Conservation (phyloP, 2,329 filamentous ascomycete species). For the Neoarthrinium moseri region DNA sequence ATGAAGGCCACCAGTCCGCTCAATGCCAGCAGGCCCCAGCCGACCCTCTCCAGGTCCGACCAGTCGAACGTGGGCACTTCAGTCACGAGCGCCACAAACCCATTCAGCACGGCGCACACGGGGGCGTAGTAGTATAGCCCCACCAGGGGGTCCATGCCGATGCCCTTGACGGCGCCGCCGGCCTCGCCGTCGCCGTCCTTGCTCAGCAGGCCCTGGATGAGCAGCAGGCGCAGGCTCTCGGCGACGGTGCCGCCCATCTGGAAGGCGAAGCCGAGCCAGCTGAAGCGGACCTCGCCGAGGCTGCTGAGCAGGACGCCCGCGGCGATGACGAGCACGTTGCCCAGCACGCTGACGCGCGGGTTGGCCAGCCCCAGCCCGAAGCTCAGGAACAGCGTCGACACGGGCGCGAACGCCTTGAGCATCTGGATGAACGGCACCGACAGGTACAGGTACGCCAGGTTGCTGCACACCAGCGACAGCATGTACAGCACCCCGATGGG, state of each 20-base stretch:
- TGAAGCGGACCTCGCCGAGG: slow-evolving; percentile 66
- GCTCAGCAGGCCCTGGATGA: slow-evolving; percentile 77
- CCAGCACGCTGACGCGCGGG: slow-evolving; percentile 47
- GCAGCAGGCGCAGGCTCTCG: slow-evolving; percentile 76
- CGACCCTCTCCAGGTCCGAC: slow-evolving; percentile 63
- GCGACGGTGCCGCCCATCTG: slow-evolving; percentile 76
- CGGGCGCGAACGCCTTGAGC: slow-evolving; percentile 49
- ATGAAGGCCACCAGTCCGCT: slow-evolving; percentile 78
- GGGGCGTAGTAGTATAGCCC: slow-evolving; percentile 87
- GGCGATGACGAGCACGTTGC: slow-evolving; percentile 51
- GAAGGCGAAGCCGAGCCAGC: slow-evolving; percentile 62
- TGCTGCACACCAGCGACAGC: slow-evolving; percentile 62
- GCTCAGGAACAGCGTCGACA: slow-evolving; percentile 43
- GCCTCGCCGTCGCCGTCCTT: slow-evolving; percentile 26
- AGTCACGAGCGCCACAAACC: slow-evolving; percentile 63
- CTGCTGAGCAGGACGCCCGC: slow-evolving; percentile 49
- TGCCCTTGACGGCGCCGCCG: slow-evolving; percentile 55
- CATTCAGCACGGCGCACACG: slow-evolving; percentile 78
- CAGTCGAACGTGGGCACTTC: slow-evolving; percentile 66
- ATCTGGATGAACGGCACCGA: slow-evolving; percentile 69
- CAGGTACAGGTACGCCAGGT: slow-evolving; percentile 65
- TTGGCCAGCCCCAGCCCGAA: slow-evolving; percentile 18
- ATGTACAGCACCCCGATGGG: slow-evolving; percentile 66
- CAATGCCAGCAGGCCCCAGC: slow-evolving; percentile 61
- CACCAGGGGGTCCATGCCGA: slow-evolving; percentile 85